Evolutionary conservation across 495 filamentous ascomycete genomes (phyloP).

Genomic region (Echria macrotheca): DNA sequence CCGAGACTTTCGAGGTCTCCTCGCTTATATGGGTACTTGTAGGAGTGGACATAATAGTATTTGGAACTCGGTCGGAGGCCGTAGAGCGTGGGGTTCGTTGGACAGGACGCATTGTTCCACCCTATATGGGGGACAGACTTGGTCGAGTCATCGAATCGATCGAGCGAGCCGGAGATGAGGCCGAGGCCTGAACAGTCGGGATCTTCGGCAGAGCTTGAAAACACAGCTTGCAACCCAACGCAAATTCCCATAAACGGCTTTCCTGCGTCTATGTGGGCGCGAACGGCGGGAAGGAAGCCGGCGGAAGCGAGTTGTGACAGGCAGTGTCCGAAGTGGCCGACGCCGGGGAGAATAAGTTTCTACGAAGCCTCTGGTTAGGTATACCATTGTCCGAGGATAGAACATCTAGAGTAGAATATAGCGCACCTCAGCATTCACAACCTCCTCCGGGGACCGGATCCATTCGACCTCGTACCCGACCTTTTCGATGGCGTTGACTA

Average conservation of each 20-base stretch:
- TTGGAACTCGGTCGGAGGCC: constrained; percentile 75
- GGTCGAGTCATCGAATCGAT: constrained; percentile 65
- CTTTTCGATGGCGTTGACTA: constrained; percentile 96
- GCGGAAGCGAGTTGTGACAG: constrained; percentile 72
- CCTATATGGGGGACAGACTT: constrained; percentile 97
- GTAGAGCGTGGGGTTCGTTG: constrained; percentile 54
- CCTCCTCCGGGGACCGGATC: constrained; percentile 78
- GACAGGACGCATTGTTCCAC: constrained; percentile 78
- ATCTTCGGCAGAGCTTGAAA: constrained; percentile 76
- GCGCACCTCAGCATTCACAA: constrained; percentile 72
- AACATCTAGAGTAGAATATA: not conserved
- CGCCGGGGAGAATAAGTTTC: constrained; percentile 90
- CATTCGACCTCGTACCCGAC: constrained; percentile 89
- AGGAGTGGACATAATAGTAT: constrained; percentile 98
- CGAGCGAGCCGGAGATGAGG: constrained; percentile 63
- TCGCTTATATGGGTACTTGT: constrained; percentile 70
- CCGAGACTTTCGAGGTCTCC: constrained; percentile 69
- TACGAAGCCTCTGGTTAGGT: constrained; percentile 25
- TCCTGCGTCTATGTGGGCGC: constrained; percentile 70
- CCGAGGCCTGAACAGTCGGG: constrained; percentile 64
- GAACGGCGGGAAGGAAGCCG: constrained; percentile 75
- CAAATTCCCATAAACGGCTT: constrained; percentile 99
- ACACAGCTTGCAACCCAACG: constrained; percentile 87
- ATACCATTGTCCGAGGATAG: not conserved
- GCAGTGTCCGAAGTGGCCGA: constrained; percentile 97